Evolutionary conservation across 2,329 filamentous ascomycete species (phyloP), one percentile per base, ranked within the genome.

Genomic region (Davidsoniella virescens): DNA sequence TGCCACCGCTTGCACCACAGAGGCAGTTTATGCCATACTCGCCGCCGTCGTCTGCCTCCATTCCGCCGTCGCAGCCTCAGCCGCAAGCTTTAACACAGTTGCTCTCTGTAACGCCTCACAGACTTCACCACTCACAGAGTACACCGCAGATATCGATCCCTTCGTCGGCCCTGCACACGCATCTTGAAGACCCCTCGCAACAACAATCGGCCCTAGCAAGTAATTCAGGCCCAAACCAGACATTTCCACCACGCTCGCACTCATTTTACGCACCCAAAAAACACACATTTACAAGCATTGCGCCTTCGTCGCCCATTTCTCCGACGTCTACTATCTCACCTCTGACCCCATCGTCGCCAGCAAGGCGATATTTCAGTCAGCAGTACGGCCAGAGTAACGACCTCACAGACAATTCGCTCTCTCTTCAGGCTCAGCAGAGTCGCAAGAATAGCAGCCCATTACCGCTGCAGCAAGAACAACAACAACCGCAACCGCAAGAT

Each of bases 101-200:
- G 10, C 49, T 37, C 9, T 36, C 49, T 3, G 23, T 40, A 41
- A 23, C 51, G 14, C 38, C 47, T 14, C 47, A 40, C 5, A 43
- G 18, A 14, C 29, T 53, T 16, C 44, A 53, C 14, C 51, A 53
- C 39, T 53, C 51, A 14, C 47, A 50, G 23, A 53, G 51, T 23
- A 50, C 51, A 8, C 51, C 51, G 37, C 43, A 41, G 17, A 53
- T 53, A n/a, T 39, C 44, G 9, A 50, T 49, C 18, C 46, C 50
- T 12, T 36, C 33, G 20, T 44, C 40, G n/a, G 25, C 16, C 16
- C 33, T 40, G 20, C 37, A 44, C 12, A 17, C 47, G 8, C 25
- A 42, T 23, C 23, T n/a, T 25, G 40, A 45, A 12, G 41, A 41
- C 3, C 46, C 25, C 23, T 16, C 37, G 41, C 25, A 26, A 17